phyloP scores from a whole-genome alignment of 2,329 filamentous ascomycete genomes.

The Fragosphaeria purpurea region DNA sequence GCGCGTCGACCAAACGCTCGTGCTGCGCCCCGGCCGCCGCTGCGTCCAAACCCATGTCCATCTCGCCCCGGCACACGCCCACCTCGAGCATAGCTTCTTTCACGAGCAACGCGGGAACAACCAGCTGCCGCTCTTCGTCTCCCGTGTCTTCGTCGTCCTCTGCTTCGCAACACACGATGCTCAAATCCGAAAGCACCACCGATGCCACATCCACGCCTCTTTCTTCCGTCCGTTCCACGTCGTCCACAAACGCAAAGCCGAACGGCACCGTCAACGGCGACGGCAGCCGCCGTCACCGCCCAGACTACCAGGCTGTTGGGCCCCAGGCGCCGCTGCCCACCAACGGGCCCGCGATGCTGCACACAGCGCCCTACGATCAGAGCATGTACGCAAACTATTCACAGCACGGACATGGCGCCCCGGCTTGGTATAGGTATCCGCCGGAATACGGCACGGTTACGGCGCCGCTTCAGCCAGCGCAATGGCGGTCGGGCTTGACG shows the following conservation, averaged over 20 bases:
- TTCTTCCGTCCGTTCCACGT: background rate
- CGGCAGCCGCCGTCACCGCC: background rate
- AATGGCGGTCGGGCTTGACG: slow-evolving; percentile 12
- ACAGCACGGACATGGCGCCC: slow-evolving; percentile 1
- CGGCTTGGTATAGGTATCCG: slow-evolving; percentile 12
- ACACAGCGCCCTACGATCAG: background rate
- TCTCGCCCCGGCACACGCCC: slow-evolving; percentile 9
- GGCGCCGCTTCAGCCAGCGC: slow-evolving; percentile 13
- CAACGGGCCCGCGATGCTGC: background rate
- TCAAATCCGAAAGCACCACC: slow-evolving; percentile 4
- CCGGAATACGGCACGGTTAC: slow-evolving; percentile 13
- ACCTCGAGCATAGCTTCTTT: slow-evolving; percentile 12
- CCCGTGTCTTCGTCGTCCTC: slow-evolving; percentile 6
- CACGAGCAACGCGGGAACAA: slow-evolving; percentile 5
- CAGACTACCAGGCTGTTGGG: background rate
- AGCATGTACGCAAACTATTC: background rate
- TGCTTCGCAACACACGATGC: slow-evolving; percentile 2
- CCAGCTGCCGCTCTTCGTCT: slow-evolving; percentile 5
- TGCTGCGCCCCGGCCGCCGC: slow-evolving; percentile 9
- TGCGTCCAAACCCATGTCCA: background rate
- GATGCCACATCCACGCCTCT: background rate
- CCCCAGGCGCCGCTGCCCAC: background rate
- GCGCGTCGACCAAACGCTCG: slow-evolving; percentile 1
- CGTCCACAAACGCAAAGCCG: background rate
- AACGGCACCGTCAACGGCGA: background rate